Evolutionary conservation across 768 basidiomycete genomes (phyloP), one percentile per base, ranked within the genome.

Genomic region (Lactarius pseudohatsudake): DNA sequence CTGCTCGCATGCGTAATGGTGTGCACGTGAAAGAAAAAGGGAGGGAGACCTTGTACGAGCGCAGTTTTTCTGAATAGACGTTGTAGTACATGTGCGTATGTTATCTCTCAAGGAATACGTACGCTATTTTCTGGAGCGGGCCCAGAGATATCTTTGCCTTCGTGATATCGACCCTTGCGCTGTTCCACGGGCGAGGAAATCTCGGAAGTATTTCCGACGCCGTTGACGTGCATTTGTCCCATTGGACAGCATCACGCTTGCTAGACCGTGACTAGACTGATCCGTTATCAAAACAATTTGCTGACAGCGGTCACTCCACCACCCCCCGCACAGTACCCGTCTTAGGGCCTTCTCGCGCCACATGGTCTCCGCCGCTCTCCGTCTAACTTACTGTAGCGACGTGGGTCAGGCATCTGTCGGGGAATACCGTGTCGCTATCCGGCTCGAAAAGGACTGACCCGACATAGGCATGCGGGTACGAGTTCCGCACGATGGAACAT

Each of bases 21-120:
- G 22, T 58, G 13, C 34, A 28, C 7, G 18, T 32, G 34, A 41
- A 43, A 45, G 22, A 56, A 54, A 34, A 3, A 22, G 6, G 20
- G 32, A 36, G 10, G 54, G 38, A 57, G 54, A 32, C 41, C 43
- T 58, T 58, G 38, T 57, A 59, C 6, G 58, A 55, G 26, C 16
- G 55, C 30, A 16, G 55, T 38, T 28, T 22, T 16, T 45, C 34
- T 41, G 55, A 47, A 62, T 50, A 13, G 36, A 62, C 34, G 2
- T 53, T 62, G 47, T 57, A 22, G 32, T 50, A 32, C 32, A 41
- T 26, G 11, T 62, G 22, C 28, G 47, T 45, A 59, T 41, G n/a
- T 38, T 9, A 36, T 30, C 30, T 15, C 34, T 20, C 34, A 32
- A 38, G 9, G 20, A 32, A 40, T 38, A 32, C 16, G 16, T 9